These are phyloP conservation scores for Plasmodium vinckei DNA, from an alignment of 169 alveolate genomes.

Conservation along the genomic window DNA sequence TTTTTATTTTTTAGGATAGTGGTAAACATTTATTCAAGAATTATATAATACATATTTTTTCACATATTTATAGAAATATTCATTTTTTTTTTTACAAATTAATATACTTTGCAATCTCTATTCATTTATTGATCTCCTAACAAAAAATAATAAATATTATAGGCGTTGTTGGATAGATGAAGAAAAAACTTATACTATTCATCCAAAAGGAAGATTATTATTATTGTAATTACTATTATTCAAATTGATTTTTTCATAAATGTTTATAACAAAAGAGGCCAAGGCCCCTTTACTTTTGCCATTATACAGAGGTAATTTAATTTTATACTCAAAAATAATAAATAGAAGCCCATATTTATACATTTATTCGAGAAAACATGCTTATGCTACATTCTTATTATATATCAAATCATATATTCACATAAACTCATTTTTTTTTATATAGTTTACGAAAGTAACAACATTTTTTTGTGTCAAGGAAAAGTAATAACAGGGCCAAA, in stretches of 20 bases:
- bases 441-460: conserved; percentile 75
- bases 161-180: conserved; percentile 21
- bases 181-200: neutral
- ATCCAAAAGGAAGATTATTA: neutral
- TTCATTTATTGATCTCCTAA: too few species aligned
- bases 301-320: conserved; percentile 58
- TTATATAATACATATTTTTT: too few species aligned
- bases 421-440: conserved; percentile 12
- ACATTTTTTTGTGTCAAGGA: conserved; percentile 73
- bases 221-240: neutral
- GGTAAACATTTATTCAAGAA: too few species aligned
- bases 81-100: too few species aligned
- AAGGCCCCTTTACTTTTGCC: conserved; percentile 75
- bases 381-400: neutral
- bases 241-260: conserved; percentile 27
- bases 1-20: too few species aligned
- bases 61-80: too few species aligned
- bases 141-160: neutral
- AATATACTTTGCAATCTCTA: too few species aligned
- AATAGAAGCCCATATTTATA: neutral
- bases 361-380: neutral
- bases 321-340: neutral
- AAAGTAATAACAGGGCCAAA: conserved; percentile 76
- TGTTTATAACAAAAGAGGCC: conserved; percentile 55
- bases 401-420: neutral